These are phyloP conservation scores for Yarrowia osloensis DNA, from an alignment of 805 yeast genomes.

Conservation along the genomic window DNA sequence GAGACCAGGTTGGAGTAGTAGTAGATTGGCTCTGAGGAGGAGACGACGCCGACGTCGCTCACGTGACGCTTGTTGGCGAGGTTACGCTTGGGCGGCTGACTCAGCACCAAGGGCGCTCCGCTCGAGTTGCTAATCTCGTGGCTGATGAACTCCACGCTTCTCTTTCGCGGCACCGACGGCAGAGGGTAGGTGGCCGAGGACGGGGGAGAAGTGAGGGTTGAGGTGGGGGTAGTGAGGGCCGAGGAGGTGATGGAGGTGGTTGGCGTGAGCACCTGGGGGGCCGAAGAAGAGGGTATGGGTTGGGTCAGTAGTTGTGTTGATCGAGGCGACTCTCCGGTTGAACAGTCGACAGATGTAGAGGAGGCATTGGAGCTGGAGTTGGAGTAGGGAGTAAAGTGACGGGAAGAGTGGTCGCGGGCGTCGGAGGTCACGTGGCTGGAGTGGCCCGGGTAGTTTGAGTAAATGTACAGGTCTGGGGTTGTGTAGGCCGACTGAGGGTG, in stretches of 20 bases:
- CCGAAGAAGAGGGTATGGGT: background rate
- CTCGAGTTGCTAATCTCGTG: background rate
- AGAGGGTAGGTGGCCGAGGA: slow-evolving; percentile 2
- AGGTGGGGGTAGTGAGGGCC: background rate
- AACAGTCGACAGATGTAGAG: background rate
- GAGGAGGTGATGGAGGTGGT: background rate
- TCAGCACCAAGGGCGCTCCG: slow-evolving; percentile 1
- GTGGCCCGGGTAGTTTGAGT: background rate
- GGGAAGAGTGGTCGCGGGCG: background rate
- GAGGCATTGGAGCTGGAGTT: background rate
- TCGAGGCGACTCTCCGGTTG: background rate
- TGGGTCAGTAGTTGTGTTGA: slow-evolving; percentile 10
- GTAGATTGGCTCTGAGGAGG: background rate
- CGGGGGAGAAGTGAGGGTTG: background rate
- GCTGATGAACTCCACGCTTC: slow-evolving; percentile 3
- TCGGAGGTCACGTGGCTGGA: background rate
- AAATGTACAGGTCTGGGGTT: slow-evolving; percentile 12
- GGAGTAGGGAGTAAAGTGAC: background rate
- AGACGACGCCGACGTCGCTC: background rate
- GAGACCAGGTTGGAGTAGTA: slow-evolving; percentile 6
- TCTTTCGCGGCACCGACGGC: background rate
- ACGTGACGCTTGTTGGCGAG: background rate
- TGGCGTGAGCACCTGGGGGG: background rate
- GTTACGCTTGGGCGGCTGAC: background rate
- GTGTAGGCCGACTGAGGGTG: background rate